Conservation (phyloP, 2,329 filamentous ascomycete genomes). For the Nannizziopsis arthrosporioides region DNA sequence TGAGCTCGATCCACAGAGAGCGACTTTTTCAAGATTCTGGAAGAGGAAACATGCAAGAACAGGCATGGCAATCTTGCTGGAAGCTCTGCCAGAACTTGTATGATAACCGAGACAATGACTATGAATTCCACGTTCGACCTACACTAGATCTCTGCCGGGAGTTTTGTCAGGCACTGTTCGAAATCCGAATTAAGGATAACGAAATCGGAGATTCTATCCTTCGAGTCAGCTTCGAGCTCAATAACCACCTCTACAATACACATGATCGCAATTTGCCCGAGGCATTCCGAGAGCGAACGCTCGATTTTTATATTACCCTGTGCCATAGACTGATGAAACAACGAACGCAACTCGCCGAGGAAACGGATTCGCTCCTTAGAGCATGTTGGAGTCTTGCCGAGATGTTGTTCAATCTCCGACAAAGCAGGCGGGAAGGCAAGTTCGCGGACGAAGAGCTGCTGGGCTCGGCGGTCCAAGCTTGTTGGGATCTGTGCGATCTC, state of each 20-base stretch:
- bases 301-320: conserved; percentile 89
- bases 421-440: conserved; percentile 64
- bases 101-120: conserved; percentile 61
- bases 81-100: conserved; percentile 82
- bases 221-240: conserved; percentile 85
- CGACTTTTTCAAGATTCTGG: conserved; percentile 65
- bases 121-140: conserved; percentile 55
- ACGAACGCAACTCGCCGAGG: conserved; percentile 61
- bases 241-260: conserved; percentile 89
- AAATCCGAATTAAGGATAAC: conserved; percentile 65
- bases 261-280: conserved; percentile 76
- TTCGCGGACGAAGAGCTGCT: conserved; percentile 70
- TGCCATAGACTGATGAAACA: conserved; percentile 97
- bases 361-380: conserved; percentile 71
- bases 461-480: conserved; percentile 78
- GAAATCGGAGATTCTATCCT: conserved; percentile 75
- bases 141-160: conserved; percentile 81
- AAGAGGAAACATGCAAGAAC: conserved; percentile 66
- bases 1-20: conserved; percentile 73
- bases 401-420: conserved; percentile 82
- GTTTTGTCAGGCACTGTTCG: conserved; percentile 85
- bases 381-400: conserved; percentile 86
- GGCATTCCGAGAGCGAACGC: conserved; percentile 72
- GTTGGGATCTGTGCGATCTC: conserved; percentile 88
- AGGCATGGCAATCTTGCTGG: conserved; percentile 91